These are phyloP conservation scores for Phytophthora hybrid DNA, from an alignment of 352 stramenopile species.

Conservation along the genomic window DNA sequence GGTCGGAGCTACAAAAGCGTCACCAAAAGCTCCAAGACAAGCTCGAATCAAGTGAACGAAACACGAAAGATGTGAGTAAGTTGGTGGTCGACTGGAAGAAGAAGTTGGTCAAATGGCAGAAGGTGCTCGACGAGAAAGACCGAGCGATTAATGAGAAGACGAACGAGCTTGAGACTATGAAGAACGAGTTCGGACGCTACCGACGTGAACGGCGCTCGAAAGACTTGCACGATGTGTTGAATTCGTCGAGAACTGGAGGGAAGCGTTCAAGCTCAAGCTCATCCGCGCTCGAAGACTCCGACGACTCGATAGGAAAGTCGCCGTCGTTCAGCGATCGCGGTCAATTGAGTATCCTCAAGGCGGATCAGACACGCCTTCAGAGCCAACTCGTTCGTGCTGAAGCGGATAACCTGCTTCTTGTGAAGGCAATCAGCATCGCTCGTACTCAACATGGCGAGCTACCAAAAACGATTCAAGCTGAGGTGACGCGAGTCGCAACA, in stretches of 20 bases:
- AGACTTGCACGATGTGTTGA: constrained; percentile 47
- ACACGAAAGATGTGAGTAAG: constrained; percentile 45
- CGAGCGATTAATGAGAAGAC: constrained; percentile 38
- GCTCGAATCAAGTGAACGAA: constrained; percentile 33
- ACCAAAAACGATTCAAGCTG: constrained; percentile 54
- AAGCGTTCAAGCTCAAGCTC: constrained; percentile 1
- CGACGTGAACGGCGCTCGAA: constrained; percentile 45
- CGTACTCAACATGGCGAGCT: constrained; percentile 62
- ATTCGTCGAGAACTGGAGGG: constrained; percentile 1
- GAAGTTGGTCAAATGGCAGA: constrained; percentile 65
- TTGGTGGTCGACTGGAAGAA: constrained; percentile 59
- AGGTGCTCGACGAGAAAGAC: constrained; percentile 55
- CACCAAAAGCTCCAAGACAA: constrained; percentile 34
- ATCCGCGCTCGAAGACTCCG: constrained; percentile 5
- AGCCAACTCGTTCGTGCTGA: constrained; percentile 72
- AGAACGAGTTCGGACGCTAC: constrained; percentile 42
- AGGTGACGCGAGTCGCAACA: constrained; percentile 66
- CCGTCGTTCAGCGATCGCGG: constrained; percentile 28
- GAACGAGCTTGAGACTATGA: constrained; percentile 36
- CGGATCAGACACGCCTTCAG: constrained; percentile 58
- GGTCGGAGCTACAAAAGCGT: constrained; percentile 26
- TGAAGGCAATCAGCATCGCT: constrained; percentile 70
- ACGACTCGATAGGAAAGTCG: constrained; percentile 3
- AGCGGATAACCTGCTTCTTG: constrained; percentile 68
- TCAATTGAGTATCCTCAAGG: constrained; percentile 50